phyloP scores from a whole-genome alignment of 306 rosid species.

The Begonia peltatifolia region DNA sequence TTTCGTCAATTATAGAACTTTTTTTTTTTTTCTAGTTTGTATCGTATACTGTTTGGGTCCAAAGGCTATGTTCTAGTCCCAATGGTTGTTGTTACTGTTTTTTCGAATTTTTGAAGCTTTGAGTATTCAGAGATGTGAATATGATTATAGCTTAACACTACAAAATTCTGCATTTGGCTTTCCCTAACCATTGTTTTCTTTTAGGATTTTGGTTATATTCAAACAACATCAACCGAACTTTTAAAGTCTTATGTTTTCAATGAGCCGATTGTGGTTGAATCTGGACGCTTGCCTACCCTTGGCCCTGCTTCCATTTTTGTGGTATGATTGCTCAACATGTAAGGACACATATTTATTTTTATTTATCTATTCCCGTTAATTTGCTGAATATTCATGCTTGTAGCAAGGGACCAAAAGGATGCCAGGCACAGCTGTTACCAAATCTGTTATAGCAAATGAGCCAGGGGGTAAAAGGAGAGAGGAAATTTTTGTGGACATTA shows the following conservation, averaged over 20 bases:
- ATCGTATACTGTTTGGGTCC: not conserved
- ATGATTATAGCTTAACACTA: no score
- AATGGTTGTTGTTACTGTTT: not conserved
- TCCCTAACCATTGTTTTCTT: constrained; percentile 10
- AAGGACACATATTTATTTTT: constrained; percentile 4
- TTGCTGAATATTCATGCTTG: constrained; percentile 17
- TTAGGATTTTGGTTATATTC: constrained; percentile 86
- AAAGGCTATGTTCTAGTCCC: not conserved
- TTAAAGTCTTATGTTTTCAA: constrained; percentile 77
- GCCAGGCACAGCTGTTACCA: constrained; percentile 82
- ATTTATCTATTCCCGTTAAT: constrained; percentile 3
- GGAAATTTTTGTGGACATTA: constrained; percentile 84
- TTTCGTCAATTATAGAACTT: not conserved
- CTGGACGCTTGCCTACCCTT: constrained; percentile 48
- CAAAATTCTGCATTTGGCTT: constrained; percentile 3
- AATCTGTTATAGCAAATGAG: constrained; percentile 86
- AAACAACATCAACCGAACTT: constrained; percentile 92
- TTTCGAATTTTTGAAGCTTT: not conserved
- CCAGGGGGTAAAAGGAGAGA: constrained; percentile 89
- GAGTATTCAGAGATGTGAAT: not conserved
- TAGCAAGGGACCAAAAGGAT: constrained; percentile 75
- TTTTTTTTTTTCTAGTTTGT: not conserved
- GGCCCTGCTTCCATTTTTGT: constrained; percentile 70
- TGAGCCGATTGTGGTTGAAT: constrained; percentile 66
- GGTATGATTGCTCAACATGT: constrained; percentile 29